Conservation (phyloP, 257 asterid genomes). For the Osmanthus fragrans region DNA sequence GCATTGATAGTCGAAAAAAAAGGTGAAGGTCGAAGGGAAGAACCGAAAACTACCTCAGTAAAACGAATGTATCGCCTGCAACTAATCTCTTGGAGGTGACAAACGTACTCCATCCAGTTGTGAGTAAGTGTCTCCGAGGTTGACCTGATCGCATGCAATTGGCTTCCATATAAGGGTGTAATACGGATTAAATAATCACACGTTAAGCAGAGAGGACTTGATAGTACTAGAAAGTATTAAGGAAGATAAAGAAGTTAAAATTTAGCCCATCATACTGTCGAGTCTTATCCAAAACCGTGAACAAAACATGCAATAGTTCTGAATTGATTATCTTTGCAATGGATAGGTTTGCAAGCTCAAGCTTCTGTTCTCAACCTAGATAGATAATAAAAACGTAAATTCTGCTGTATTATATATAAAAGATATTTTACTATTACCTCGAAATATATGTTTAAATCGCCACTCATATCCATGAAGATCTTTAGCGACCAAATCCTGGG, state of each 20-base stretch:
- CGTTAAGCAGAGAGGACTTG: background rate
- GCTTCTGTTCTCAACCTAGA: background rate
- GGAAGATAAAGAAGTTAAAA: background rate
- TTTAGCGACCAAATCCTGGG: slow-evolving; percentile 80
- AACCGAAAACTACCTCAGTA: slow-evolving; percentile 57
- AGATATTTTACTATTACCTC: slow-evolving; percentile 43
- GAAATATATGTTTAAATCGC: slow-evolving; percentile 90
- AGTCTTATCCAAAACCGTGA: background rate
- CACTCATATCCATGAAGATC: slow-evolving; percentile 86
- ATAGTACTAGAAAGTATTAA: background rate
- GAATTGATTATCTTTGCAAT: background rate
- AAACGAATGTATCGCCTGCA: slow-evolving; percentile 67
- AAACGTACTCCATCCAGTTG: slow-evolving; percentile 88
- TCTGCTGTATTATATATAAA: background rate
- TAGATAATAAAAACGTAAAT: background rate
- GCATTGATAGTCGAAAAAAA: background rate
- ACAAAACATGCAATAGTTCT: background rate
- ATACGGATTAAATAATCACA: too few relatives aligned
- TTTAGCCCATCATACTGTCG: background rate
- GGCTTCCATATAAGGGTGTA: background rate
- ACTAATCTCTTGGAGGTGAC: slow-evolving; percentile 75
- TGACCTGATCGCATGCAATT: slow-evolving; percentile 50
- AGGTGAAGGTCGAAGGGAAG: background rate
- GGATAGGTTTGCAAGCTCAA: background rate
- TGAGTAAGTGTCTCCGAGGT: slow-evolving; percentile 78